Base-by-base conservation (phyloP, 2,329 filamentous ascomycete species). In the Trichothecium roseum region DNA sequence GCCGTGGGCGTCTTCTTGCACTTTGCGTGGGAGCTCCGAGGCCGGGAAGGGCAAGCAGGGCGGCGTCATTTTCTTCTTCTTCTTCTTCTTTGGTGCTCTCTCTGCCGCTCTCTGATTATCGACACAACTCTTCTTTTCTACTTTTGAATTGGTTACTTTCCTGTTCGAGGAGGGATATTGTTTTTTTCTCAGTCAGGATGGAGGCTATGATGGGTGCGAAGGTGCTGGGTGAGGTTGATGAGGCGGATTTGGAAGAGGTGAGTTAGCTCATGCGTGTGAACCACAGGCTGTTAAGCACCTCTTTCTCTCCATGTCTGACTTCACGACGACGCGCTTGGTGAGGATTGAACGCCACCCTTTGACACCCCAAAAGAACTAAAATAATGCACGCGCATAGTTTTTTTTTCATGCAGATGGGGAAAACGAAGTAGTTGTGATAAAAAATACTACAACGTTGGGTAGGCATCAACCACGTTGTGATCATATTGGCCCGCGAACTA, bases 241-340 rank as follows among this genome's bases (percentile, higher is more conserved):
- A 73, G 52, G 60, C 56, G 40, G 76, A 59, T 50, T 56, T 80
- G 28, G 72, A 79, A 49, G 69, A 78, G 64, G 76, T 80, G 49
- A 58, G 62, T 56, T 39, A 28, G 31, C 33, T 34, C 10, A 10
- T 10, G n/a, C n/a, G n/a, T n/a, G n/a, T n/a, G n/a, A n/a, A n/a
- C n/a, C n/a, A n/a, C n/a, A n/a, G n/a, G n/a, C n/a, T n/a, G n/a
- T n/a, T n/a, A n/a, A n/a, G n/a, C n/a, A n/a, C n/a, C n/a, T n/a
- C n/a, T n/a, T n/a, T n/a, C n/a, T n/a, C n/a, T n/a, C n/a, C n/a
- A n/a, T 27, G 24, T 8, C 8, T n/a, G 24, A 27, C 24, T 27
- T 27, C 24, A 27, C 8, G n/a, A n/a, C n/a, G 27, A 12, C 30
- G n/a, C 8, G 8, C 18, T 14, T 10, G 8, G 30, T 18, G 15